A percentile compares a stretch with the other conserved stretches of the same genome.
Conservation (phyloP, 371 early-diverging fungal species). For the Mucor piriformis region DNA sequence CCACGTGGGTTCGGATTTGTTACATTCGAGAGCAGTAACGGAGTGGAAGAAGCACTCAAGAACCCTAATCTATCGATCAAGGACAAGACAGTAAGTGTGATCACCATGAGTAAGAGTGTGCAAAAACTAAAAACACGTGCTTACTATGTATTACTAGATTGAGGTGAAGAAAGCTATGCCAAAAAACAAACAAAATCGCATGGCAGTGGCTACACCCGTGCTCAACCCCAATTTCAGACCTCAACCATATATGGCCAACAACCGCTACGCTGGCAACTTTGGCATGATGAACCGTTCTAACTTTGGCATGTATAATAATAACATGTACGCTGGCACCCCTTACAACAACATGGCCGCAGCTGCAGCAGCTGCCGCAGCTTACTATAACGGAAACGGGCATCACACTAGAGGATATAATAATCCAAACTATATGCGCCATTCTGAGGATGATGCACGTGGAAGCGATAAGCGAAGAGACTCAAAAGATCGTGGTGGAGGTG, state of each 20-base stretch:
- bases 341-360: conserved; percentile 26
- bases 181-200: conserved; percentile 31
- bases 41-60: conserved; percentile 63
- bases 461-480: conserved; percentile 14
- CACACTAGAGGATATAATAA: conserved; percentile 5
- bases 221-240: conserved; percentile 35
- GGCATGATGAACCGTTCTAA: conserved; percentile 29
- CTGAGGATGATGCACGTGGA: conserved; percentile 9
- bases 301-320: conserved; percentile 27
- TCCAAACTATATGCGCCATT: conserved; percentile 11
- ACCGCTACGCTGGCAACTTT: conserved; percentile 44
- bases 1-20: conserved; percentile 85
- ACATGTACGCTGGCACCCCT: conserved; percentile 31
- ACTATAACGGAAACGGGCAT: conserved; percentile 16
- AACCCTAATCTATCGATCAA: conserved; percentile 54
- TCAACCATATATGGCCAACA: conserved; percentile 43
- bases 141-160: conserved; percentile 39
- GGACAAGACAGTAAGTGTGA: conserved; percentile 54
- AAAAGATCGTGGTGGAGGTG: conserved; percentile 32
- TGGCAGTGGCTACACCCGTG: conserved; percentile 3
- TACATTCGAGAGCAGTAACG: conserved; percentile 71
- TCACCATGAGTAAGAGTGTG: too few relatives aligned
- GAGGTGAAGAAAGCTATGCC: conserved; percentile 75
- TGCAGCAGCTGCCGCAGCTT: conserved; percentile 28
- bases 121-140: not conserved